Percentiles rank a stretch among this genome's conserved stretches.
phyloP scores from a whole-genome alignment of 2,329 filamentous ascomycete genomes.

The Orbilia ellipsospora region DNA sequence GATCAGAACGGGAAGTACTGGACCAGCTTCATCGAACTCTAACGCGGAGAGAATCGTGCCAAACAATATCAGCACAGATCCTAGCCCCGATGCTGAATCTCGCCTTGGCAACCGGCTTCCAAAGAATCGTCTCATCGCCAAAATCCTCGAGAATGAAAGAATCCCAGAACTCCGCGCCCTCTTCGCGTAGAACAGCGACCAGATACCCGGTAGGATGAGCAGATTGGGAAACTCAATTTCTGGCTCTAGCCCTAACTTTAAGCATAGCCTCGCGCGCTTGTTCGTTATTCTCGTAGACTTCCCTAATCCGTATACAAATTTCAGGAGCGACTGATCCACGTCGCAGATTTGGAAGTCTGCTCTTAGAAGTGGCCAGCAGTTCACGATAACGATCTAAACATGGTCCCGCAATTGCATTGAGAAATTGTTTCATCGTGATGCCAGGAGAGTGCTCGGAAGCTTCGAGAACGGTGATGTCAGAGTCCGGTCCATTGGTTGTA shows the following conservation, averaged over 20 bases:
- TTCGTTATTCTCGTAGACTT: not conserved
- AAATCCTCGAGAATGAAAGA: not conserved
- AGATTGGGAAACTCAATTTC: not conserved
- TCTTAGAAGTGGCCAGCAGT: not conserved
- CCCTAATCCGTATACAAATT: not conserved
- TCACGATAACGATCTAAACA: not conserved
- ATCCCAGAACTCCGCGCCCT: not conserved
- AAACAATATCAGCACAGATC: too few relatives aligned
- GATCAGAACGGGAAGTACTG: too few relatives aligned
- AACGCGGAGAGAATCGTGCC: too few relatives aligned
- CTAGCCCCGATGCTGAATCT: not conserved
- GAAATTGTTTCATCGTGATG: slow-evolving; percentile 1
- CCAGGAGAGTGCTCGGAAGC: not conserved
- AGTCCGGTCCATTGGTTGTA: not conserved
- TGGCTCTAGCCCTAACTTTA: not conserved
- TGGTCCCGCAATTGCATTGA: not conserved
- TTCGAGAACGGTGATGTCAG: not conserved
- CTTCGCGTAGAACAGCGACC: not conserved
- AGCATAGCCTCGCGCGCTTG: not conserved
- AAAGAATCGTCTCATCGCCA: not conserved
- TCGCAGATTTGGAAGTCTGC: not conserved
- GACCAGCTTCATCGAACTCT: too few relatives aligned
- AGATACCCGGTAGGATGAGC: not conserved
- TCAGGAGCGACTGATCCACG: not conserved
- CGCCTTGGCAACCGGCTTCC: not conserved